Conservation (phyloP, 2,329 filamentous ascomycete species). For the Trichophaea hybrida region DNA sequence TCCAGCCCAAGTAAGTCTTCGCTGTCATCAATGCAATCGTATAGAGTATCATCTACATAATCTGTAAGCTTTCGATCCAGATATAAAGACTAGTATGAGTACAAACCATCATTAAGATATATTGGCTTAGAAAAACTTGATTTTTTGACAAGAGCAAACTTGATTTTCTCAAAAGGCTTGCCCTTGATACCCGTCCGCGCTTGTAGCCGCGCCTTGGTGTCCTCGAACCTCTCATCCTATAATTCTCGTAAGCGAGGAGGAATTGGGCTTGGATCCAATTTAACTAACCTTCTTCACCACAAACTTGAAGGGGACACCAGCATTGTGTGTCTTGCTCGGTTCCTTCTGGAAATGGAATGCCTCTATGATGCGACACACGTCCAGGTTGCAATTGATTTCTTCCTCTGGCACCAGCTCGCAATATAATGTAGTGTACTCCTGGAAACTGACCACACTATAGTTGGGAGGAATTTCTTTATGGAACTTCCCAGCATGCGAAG, state of each 20-base stretch:
- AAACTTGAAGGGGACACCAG: conserved; percentile 78
- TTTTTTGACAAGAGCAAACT: conserved; percentile 69
- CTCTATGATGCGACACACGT: conserved; percentile 54
- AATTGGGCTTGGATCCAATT: background rate
- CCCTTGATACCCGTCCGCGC: conserved; percentile 89
- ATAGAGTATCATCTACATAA: conserved; percentile 31
- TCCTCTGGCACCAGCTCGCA: conserved; percentile 68
- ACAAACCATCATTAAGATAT: conserved; percentile 77
- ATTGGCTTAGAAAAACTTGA: conserved; percentile 58
- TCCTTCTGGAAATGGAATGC: conserved; percentile 92
- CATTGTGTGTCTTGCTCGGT: conserved; percentile 54
- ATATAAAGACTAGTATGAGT: background rate
- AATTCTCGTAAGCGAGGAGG: background rate
- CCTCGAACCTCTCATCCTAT: conserved; percentile 69
- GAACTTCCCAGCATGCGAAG: conserved; percentile 68
- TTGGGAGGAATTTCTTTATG: conserved; percentile 61
- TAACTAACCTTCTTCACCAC: conserved; percentile 58
- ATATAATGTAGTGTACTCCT: conserved; percentile 70
- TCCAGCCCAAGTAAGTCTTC: conserved; percentile 53
- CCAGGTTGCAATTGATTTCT: conserved; percentile 42
- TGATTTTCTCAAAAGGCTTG: conserved; percentile 97
- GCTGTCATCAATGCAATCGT: conserved; percentile 39
- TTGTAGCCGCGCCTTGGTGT: conserved; percentile 88
- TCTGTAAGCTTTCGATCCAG: conserved; percentile 13
- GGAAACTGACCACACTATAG: conserved; percentile 63